A percentile compares a stretch with the other conserved stretches of the same genome.
Evolutionary conservation across 192 early-diverging fungal species (phyloP).

Genomic region (Neocallimastix lanati): DNA sequence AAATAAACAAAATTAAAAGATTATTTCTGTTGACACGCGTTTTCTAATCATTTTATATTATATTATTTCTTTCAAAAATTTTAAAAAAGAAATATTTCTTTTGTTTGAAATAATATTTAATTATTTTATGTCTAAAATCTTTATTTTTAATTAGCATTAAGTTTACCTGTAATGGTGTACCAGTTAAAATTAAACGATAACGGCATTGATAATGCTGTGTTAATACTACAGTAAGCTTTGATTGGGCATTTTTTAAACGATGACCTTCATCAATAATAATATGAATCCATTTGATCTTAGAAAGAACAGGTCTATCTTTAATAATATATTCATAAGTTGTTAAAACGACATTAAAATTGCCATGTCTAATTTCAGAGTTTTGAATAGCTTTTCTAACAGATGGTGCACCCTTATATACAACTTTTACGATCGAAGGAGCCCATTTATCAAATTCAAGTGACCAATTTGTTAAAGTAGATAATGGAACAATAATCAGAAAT

Average conservation of each 20-base stretch:
- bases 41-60: too few relatives aligned
- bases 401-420: slow-evolving; percentile 86
- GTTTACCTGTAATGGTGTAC: slow-evolving; percentile 87
- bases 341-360: slow-evolving; percentile 83
- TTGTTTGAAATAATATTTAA: too few relatives aligned
- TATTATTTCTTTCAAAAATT: too few relatives aligned
- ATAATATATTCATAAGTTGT: slow-evolving; percentile 98
- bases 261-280: slow-evolving; percentile 99
- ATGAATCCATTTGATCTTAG: slow-evolving; percentile 89
- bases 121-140: too few relatives aligned
- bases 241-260: slow-evolving; percentile 90
- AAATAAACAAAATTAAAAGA: too few relatives aligned
- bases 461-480: slow-evolving; percentile 96
- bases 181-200: slow-evolving; percentile 89
- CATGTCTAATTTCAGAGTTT: slow-evolving; percentile 41
- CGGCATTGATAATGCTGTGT: slow-evolving; percentile 74
- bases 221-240: slow-evolving; percentile 68
- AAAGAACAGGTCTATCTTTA: slow-evolving; percentile 60
- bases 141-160: too few relatives aligned
- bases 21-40: too few relatives aligned
- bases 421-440: slow-evolving; percentile 73
- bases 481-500: slow-evolving; percentile 87
- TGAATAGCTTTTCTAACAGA: slow-evolving; percentile 49
- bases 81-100: too few relatives aligned
- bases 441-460: slow-evolving; percentile 91